A percentile compares a stretch with the other conserved stretches of the same genome.
These are phyloP conservation scores for Xerocomellus dryophilus DNA, from an alignment of 768 basidiomycete species.

Conservation along the genomic window DNA sequence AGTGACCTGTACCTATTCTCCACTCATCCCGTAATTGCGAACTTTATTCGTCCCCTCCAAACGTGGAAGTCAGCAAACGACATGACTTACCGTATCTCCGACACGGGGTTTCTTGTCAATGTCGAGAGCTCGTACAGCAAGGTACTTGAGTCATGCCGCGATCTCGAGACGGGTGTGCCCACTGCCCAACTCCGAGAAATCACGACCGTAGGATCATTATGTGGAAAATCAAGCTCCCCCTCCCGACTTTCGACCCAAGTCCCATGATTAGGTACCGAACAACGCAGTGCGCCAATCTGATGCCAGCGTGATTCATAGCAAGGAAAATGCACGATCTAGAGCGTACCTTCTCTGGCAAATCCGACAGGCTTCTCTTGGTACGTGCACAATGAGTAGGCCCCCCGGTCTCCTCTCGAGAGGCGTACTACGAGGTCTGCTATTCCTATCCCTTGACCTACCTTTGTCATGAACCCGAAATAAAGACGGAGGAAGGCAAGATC, in stretches of 20 bases:
- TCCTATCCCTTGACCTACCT: too few relatives aligned
- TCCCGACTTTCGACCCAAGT: conserved; percentile 45
- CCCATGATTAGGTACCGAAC: conserved; percentile 36
- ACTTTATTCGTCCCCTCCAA: background rate
- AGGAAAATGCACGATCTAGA: background rate
- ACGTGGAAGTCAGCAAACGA: background rate
- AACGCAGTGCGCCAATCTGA: background rate
- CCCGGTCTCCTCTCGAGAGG: too few relatives aligned
- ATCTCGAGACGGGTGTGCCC: conserved; percentile 60
- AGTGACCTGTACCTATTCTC: conserved; percentile 30
- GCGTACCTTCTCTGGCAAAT: conserved; percentile 40
- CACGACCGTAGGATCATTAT: conserved; percentile 49
- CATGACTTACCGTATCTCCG: conserved; percentile 35
- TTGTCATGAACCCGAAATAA: conserved; percentile 48
- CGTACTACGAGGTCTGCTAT: too few relatives aligned
- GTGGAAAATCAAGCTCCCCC: conserved; percentile 41
- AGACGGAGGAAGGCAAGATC: conserved; percentile 55
- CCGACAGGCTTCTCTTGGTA: too few relatives aligned
- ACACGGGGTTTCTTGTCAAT: conserved; percentile 47
- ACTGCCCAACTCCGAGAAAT: conserved; percentile 59
- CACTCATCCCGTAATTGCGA: conserved; percentile 27
- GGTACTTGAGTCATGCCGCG: conserved; percentile 52
- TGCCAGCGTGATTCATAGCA: background rate
- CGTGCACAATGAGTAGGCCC: too few relatives aligned
- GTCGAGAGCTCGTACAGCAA: conserved; percentile 50